These are phyloP conservation scores for Trametopsis cervina DNA, from an alignment of 768 basidiomycete species.

Conservation along the genomic window DNA sequence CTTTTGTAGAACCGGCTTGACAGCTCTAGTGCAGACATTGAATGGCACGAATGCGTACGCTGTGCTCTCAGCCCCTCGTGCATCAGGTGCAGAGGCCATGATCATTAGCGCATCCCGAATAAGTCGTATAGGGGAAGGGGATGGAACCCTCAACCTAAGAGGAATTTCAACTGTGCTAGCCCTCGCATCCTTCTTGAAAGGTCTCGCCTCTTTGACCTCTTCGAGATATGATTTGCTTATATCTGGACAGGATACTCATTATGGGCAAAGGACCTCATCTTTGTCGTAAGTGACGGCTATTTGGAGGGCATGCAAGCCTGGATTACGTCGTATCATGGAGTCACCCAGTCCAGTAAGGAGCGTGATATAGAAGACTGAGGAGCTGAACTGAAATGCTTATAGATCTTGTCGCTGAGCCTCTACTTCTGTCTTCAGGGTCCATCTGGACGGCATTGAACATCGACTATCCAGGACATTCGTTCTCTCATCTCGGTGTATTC, in stretches of 20 bases:
- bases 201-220: conserved; percentile 31
- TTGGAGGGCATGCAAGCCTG: conserved; percentile 92
- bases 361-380: neutral
- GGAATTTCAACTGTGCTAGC: conserved; percentile 83
- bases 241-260: conserved; percentile 63
- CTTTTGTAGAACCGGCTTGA: conserved; percentile 4
- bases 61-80: conserved; percentile 72
- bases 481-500: conserved; percentile 93
- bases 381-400: neutral
- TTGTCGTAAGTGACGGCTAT: conserved; percentile 85
- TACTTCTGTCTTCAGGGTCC: conserved; percentile 70
- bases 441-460: conserved; percentile 95
- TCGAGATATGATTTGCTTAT: neutral
- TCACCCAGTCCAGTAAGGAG: conserved; percentile 52
- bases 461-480: conserved; percentile 96
- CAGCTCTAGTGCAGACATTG: conserved; percentile 31
- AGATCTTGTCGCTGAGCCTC: conserved; percentile 63
- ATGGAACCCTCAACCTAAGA: conserved; percentile 66
- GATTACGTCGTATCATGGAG: conserved; percentile 77
- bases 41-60: conserved; percentile 81
- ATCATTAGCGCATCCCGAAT: conserved; percentile 89
- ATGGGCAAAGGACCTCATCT: conserved; percentile 93
- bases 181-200: conserved; percentile 77
- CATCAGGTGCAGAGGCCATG: conserved; percentile 91
- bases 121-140: conserved; percentile 53